A percentile compares a stretch with the other conserved stretches of the same genome.
phyloP scores from a whole-genome alignment of 139 green algal genomes.

The Chlamydomonas schloesseri region DNA sequence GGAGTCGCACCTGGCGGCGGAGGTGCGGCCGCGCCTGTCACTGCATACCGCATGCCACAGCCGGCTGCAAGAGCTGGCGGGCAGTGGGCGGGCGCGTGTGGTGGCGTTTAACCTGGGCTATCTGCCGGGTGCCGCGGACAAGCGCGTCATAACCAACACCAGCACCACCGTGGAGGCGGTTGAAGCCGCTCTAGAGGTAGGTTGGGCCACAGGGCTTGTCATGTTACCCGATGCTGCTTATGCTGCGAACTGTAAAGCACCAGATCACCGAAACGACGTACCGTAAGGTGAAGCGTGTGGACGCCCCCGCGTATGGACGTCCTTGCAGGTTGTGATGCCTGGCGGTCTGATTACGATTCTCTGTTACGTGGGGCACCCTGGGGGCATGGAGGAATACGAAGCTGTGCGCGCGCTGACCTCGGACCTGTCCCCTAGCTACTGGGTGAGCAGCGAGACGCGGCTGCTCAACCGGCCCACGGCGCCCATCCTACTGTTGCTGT shows the following conservation, averaged over 20 bases:
- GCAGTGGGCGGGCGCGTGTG: constrained; percentile 25
- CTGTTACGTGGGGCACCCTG: constrained; percentile 73
- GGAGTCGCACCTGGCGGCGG: neutral
- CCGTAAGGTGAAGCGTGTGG: no score
- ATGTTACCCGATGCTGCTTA: no score
- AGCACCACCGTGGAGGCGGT: constrained; percentile 66
- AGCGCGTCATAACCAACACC: constrained; percentile 53
- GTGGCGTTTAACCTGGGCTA: constrained; percentile 56
- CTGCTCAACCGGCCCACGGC: constrained; percentile 68
- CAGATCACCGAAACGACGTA: no score
- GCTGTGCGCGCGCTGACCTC: constrained; percentile 30
- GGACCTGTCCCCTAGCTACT: constrained; percentile 24
- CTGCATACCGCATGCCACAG: constrained; percentile 54
- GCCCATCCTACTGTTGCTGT: constrained; percentile 65
- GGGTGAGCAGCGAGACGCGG: constrained; percentile 47
- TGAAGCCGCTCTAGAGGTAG: constrained; percentile 62
- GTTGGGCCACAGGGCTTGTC: neutral
- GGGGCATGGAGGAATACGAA: constrained; percentile 69
- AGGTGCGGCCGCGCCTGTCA: neutral
- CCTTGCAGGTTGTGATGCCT: constrained; percentile 1
- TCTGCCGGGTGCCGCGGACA: constrained; percentile 65
- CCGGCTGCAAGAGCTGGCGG: constrained; percentile 21
- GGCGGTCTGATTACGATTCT: constrained; percentile 41
- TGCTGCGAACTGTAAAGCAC: no score
- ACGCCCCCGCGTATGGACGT: no score